phyloP scores from a whole-genome alignment of 805 yeast genomes.

The Suhomyces canberraensis region DNA sequence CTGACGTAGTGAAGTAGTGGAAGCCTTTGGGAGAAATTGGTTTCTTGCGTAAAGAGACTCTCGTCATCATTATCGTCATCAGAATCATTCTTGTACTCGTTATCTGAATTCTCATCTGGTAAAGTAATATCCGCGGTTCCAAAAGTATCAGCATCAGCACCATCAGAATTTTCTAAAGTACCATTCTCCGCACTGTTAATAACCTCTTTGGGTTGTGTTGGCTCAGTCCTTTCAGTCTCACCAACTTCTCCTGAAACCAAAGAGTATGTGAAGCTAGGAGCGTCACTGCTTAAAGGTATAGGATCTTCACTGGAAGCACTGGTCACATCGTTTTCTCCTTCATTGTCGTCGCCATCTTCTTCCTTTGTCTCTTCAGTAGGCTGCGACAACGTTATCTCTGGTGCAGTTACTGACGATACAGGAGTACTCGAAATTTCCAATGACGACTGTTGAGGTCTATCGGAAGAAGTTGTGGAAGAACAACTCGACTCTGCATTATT shows the following conservation, averaged over 20 bases:
- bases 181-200: no score
- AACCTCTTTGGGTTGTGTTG: no score
- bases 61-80: slow-evolving; percentile 9
- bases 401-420: not conserved
- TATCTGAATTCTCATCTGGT: not conserved
- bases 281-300: no score
- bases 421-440: slow-evolving; percentile 1
- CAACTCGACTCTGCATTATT: not conserved
- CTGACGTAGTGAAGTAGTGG: slow-evolving; percentile 26
- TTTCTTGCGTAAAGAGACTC: slow-evolving; percentile 15
- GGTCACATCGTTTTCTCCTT: no score
- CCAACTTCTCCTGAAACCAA: no score
- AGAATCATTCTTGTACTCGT: not conserved
- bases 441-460: not conserved
- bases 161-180: no score
- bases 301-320: no score
- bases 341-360: not conserved
- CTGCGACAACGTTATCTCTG: no score
- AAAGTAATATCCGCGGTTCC: no score
- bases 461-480: not conserved
- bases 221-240: no score
- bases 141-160: no score
- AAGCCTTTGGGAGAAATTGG: slow-evolving; percentile 23
- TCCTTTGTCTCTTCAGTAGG: not conserved
- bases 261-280: no score